phyloP scores from a whole-genome alignment of 495 filamentous ascomycete genomes.

The Talaromyces trachyspermus region DNA sequence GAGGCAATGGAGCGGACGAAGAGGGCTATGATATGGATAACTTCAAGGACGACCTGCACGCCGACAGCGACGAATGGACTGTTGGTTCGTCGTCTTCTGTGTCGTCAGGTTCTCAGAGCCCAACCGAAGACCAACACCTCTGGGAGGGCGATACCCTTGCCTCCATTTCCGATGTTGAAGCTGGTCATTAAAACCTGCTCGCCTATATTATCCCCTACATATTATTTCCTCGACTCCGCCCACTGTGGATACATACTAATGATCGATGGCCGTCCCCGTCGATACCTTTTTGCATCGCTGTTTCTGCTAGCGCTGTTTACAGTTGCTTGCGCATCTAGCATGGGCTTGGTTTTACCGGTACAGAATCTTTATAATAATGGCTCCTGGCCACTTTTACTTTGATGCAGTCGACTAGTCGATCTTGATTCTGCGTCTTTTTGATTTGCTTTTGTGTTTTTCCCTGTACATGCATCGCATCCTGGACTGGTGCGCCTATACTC shows the following conservation, averaged over 20 bases:
- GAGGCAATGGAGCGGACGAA: slow-evolving; percentile 52
- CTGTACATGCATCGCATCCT: slow-evolving; percentile 10
- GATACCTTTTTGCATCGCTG: slow-evolving; percentile 7
- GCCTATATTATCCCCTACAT: background rate
- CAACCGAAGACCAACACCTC: slow-evolving; percentile 52
- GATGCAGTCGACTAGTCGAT: background rate
- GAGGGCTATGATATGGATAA: slow-evolving; percentile 50
- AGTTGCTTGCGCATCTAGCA: background rate
- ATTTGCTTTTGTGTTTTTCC: slow-evolving; percentile 1
- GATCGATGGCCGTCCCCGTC: slow-evolving; percentile 8
- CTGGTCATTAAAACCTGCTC: slow-evolving; percentile 38
- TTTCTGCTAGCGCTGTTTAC: slow-evolving; percentile 7
- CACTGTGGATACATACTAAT: slow-evolving; percentile 3
- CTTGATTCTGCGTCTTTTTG: slow-evolving; percentile 2
- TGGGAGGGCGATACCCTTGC: slow-evolving; percentile 59
- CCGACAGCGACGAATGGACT: slow-evolving; percentile 67
- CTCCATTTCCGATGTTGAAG: slow-evolving; percentile 45
- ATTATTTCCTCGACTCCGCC: background rate
- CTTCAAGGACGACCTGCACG: slow-evolving; percentile 48
- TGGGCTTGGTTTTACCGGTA: background rate
- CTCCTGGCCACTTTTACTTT: background rate
- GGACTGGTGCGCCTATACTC: slow-evolving; percentile 7
- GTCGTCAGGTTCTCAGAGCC: slow-evolving; percentile 55
- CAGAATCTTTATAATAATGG: slow-evolving; percentile 3
- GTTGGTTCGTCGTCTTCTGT: slow-evolving; percentile 64